Evolutionary conservation across 1,284 basidiomycete genomes (phyloP).

Genomic region (Sporisorium reilianum): DNA sequence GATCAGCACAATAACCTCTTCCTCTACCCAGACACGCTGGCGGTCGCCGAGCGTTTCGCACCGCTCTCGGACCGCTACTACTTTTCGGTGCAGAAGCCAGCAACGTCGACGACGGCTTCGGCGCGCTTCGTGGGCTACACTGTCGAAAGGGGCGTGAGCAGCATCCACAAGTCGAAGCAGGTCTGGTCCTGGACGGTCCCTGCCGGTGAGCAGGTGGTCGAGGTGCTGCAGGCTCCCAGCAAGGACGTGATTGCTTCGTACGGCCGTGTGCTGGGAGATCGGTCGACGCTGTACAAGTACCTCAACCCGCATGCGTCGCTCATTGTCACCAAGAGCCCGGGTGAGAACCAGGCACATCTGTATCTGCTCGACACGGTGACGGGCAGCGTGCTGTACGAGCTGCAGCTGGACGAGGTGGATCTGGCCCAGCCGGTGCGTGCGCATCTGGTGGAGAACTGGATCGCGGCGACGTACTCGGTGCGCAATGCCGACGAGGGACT

Average conservation of each 20-base stretch:
- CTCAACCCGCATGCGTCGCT: slow-evolving; percentile 84
- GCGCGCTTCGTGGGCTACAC: slow-evolving; percentile 47
- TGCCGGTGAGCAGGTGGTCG: slow-evolving; percentile 45
- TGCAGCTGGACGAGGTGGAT: slow-evolving; percentile 61
- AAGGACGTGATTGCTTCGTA: slow-evolving; percentile 45
- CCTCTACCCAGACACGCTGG: slow-evolving; percentile 54
- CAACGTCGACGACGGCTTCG: slow-evolving; percentile 6
- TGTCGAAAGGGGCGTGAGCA: slow-evolving; percentile 34
- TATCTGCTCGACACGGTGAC: slow-evolving; percentile 83
- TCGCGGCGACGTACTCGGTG: slow-evolving; percentile 80
- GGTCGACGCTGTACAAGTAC: slow-evolving; percentile 93
- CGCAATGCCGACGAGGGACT: slow-evolving; percentile 73
- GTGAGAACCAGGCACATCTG: slow-evolving; percentile 72
- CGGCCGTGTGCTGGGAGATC: slow-evolving; percentile 86
- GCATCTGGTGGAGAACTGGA: slow-evolving; percentile 88
- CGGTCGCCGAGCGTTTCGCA: slow-evolving; percentile 47
- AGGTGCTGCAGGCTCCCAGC: slow-evolving; percentile 30
- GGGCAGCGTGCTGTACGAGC: slow-evolving; percentile 77
- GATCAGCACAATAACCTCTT: slow-evolving; percentile 72
- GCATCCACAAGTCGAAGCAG: slow-evolving; percentile 29
- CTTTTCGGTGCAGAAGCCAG: slow-evolving; percentile 27
- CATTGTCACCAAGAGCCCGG: slow-evolving; percentile 71
- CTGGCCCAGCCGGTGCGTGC: slow-evolving; percentile 74
- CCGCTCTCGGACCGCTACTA: slow-evolving; percentile 40
- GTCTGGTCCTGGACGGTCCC: slow-evolving; percentile 58